Conservation (phyloP, 2,329 filamentous ascomycete genomes). For the Aureobasidium sp. region DNA sequence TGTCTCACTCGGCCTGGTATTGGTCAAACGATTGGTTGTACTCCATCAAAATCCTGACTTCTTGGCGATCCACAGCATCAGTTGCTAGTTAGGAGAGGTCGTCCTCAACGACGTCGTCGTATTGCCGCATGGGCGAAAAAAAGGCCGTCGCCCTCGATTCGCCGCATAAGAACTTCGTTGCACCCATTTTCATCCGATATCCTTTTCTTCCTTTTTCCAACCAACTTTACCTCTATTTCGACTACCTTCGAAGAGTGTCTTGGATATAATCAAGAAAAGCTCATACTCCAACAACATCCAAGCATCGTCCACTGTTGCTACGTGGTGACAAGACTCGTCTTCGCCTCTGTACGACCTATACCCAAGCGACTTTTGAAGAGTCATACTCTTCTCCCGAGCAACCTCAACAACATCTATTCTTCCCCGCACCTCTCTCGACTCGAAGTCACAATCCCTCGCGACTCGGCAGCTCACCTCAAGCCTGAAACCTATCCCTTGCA, state of each 20-base stretch:
- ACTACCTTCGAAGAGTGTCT: background rate
- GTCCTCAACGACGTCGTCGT: background rate
- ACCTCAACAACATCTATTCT: background rate
- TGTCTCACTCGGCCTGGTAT: background rate
- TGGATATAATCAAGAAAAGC: slow-evolving; percentile 2
- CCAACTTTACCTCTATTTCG: background rate
- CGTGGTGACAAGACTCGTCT: slow-evolving; percentile 4
- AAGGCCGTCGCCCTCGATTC: background rate
- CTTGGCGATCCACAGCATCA: slow-evolving; percentile 11
- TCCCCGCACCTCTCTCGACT: background rate
- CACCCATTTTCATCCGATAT: background rate
- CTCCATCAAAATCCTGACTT: background rate
- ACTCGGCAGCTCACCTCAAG: background rate
- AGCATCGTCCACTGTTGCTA: slow-evolving; percentile 4
- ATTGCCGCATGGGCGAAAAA: slow-evolving; percentile 1
- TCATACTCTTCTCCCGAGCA: slow-evolving; percentile 1
- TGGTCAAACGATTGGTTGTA: slow-evolving; percentile 3
- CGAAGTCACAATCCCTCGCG: background rate
- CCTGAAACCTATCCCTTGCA: slow-evolving; percentile 8
- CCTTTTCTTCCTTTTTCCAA: background rate
- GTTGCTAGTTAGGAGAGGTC: background rate
- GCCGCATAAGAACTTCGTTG: slow-evolving; percentile 1
- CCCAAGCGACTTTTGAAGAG: slow-evolving; percentile 1
- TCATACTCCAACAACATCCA: slow-evolving; percentile 3
- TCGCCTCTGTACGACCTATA: slow-evolving; percentile 7